Evolutionary conservation across 805 yeast genomes (phyloP), one percentile per base, ranked within the genome.

Genomic region (Pichia eremophila): DNA sequence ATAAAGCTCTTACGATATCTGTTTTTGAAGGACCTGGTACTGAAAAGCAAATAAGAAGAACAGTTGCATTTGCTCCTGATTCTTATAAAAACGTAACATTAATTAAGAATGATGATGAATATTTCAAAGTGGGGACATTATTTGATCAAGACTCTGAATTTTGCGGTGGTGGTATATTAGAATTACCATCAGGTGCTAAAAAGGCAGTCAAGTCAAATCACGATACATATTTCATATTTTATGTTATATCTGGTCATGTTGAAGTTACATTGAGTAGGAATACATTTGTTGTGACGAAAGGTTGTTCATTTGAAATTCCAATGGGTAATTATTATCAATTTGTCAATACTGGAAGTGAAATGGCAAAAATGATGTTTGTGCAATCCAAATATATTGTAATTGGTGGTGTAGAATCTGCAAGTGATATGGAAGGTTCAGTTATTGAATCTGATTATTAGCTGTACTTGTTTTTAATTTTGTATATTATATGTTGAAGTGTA

Each of bases 241-340:
- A 80, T 59, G 88, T 89, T 40, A 73, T 84, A 5, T 68, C 72
- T 38, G 97, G 97, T 0, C 55, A 74, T 3, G 60, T 86, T 9
- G 86, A 85, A 56, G 90, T 85, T 3, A 75, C 79, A 1, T 53
- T 89, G 5, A 74, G 78, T 18, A 77, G 76, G 7, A 72, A 71
- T 19, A 71, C 68, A 22, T 85, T 89, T 60, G 65, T 79, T 5
- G 83, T 81, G 8, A 72, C 77, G 0, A 68, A 73, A 47, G 95
- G 95, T 1, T 83, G 95, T 46, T 77, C 91, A 5, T 82, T 89
- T 57, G 85, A 84, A 57, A 73, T 90, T 7, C 96, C 96, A 1
- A 76, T 83, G 67, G 83, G 82, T 6, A 85, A 85, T 59, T 72
- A 74, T 40, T 88, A 86, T 63, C 77, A 83, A 17, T 73, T 89